Base-by-base conservation (phyloP, 768 basidiomycete species). In the Paxillus involutus region DNA sequence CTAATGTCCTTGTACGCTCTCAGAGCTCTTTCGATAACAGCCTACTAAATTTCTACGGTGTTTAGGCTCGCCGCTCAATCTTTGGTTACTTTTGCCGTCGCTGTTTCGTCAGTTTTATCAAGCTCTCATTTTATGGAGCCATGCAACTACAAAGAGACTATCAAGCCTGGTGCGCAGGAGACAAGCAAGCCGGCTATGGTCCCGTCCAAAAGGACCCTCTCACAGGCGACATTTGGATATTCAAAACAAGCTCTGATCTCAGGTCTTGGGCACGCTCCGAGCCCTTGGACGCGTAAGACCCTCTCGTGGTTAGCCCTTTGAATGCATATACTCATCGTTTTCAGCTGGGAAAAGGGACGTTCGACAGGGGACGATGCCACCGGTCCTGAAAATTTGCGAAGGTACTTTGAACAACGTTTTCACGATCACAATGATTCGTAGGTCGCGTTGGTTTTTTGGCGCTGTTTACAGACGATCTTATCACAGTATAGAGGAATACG, bases 321-420 rank as follows among this genome's bases (percentile, higher is more conserved):
- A 29, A 16, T 35, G 24, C 53, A 44, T 7, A 33, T 39, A 19
- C 39, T 49, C 29, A 48, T 24, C 14, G 52, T 17, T 29, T 36
- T 26, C 59, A 93, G 91, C 6, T 92, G 82, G 79, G 83, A 90
- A 63, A 80, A 80, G 51, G 82, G 80, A 7, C 64, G 78, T n/a
- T 75, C 78, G 12, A 78, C 80, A 6, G 88, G 88, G 0, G 90
- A 93, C 67, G 84, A 85, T 57, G 82, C 82, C 43, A 59, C 79
- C 9, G 89, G 89, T 0, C 77, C 81, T 3, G 89, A 91, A 59
- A 86, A 83, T 59, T 70, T 94, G 37, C 80, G 90, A 33, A 74
- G 81, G 49, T 94, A 89, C 67, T 94, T 93, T 59, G 91, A 93
- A 65, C 91, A 93, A 55, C 86, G 83, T 63, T 94, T 94, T 62